A percentile compares a stretch with the other conserved stretches of the same genome.
These are phyloP conservation scores for Clarireedia hainanense DNA, from an alignment of 2,329 filamentous ascomycete species.

Conservation along the genomic window DNA sequence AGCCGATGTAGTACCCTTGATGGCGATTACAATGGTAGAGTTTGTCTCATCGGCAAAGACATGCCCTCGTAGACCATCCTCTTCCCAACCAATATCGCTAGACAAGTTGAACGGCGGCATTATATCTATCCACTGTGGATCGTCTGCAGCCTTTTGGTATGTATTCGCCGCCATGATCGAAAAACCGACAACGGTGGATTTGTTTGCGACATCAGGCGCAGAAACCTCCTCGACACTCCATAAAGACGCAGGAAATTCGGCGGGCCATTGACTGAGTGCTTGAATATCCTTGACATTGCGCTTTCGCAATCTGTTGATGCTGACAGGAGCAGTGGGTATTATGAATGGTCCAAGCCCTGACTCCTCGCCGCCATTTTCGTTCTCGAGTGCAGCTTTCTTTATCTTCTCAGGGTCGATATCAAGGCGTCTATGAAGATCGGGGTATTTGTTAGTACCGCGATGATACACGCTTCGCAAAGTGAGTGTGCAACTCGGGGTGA, in stretches of 20 bases:
- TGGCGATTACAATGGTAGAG: slow-evolving; percentile 75
- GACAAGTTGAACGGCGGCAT: slow-evolving; percentile 60
- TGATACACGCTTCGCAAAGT: slow-evolving; percentile 8
- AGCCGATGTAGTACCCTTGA: slow-evolving; percentile 82
- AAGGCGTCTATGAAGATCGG: slow-evolving; percentile 5
- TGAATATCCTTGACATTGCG: slow-evolving; percentile 7
- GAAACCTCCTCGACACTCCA: slow-evolving; percentile 36
- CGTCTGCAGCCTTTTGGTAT: slow-evolving; percentile 64
- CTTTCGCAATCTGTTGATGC: slow-evolving; percentile 4
- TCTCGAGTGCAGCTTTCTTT: neutral
- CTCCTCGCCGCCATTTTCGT: neutral
- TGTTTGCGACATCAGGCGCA: slow-evolving; percentile 75
- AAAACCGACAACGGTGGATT: slow-evolving; percentile 70
- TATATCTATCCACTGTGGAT: slow-evolving; percentile 74
- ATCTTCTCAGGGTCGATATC: slow-evolving; percentile 6
- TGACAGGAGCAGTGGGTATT: slow-evolving; percentile 1
- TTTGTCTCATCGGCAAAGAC: slow-evolving; percentile 82
- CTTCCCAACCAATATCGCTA: slow-evolving; percentile 83
- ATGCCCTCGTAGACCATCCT: slow-evolving; percentile 80
- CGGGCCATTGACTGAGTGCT: slow-evolving; percentile 1
- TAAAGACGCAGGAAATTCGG: neutral
- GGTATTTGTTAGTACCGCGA: slow-evolving; percentile 5
- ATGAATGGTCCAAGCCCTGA: slow-evolving; percentile 4
- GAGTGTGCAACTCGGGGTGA: slow-evolving; percentile 1
- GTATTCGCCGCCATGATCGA: slow-evolving; percentile 82